Evolutionary conservation across 176 grass and related monocot genomes (phyloP).

Genomic region (Dactylis glomerata): DNA sequence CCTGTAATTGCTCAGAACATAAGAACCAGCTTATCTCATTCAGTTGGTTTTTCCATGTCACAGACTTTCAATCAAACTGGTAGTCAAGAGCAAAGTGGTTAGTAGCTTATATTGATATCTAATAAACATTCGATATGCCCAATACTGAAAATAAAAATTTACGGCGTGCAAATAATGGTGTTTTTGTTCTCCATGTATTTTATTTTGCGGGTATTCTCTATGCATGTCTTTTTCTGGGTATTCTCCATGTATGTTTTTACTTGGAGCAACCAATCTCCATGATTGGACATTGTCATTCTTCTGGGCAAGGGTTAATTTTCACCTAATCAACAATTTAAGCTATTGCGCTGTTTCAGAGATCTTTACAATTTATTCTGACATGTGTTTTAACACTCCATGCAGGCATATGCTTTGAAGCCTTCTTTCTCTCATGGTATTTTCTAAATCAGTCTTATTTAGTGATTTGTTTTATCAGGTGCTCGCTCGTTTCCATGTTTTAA

Average conservation of each 20-base stretch:
- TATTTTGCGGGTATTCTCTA: neutral
- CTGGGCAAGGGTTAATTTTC: slow-evolving; percentile 19
- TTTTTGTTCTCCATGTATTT: slow-evolving; percentile 4
- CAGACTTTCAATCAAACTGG: neutral
- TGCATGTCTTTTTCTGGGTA: neutral
- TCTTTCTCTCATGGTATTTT: slow-evolving; percentile 26
- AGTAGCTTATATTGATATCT: neutral
- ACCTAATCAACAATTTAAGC: neutral
- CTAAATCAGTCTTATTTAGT: neutral
- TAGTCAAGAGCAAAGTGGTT: slow-evolving; percentile 19
- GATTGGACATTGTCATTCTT: slow-evolving; percentile 21
- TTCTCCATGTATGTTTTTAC: slow-evolving; percentile 1
- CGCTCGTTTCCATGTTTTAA: slow-evolving; percentile 3
- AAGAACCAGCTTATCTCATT: neutral
- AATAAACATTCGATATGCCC: neutral
- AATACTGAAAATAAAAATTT: neutral
- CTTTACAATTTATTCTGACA: neutral
- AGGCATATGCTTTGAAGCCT: slow-evolving; percentile 21
- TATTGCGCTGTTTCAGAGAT: neutral
- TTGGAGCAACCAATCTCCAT: slow-evolving; percentile 20
- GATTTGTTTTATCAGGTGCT: neutral
- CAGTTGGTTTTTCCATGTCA: slow-evolving; percentile 1
- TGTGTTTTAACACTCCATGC: neutral
- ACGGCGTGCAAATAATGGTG: neutral
- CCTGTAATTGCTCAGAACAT: neutral